Percentiles rank a stretch among this genome's conserved stretches.
These are phyloP conservation scores for Allantophomopsis lycopodina DNA, from an alignment of 2,329 filamentous ascomycete genomes.

Conservation along the genomic window DNA sequence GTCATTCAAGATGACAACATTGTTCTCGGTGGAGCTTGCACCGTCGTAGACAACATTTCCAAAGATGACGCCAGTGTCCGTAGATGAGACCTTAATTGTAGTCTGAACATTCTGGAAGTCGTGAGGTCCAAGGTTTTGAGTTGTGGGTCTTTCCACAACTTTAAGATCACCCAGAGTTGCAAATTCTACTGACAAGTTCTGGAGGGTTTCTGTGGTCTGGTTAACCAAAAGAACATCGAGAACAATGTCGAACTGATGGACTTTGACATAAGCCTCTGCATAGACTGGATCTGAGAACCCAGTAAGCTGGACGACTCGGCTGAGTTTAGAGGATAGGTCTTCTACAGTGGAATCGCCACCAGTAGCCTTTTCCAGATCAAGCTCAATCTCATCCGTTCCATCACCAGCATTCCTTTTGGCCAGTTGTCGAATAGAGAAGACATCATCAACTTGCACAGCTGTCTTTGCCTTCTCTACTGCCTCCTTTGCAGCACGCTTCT, in stretches of 20 bases:
- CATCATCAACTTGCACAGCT: constrained; percentile 90
- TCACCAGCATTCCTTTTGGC: constrained; percentile 81
- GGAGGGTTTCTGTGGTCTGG: constrained; percentile 89
- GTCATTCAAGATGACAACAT: constrained; percentile 96
- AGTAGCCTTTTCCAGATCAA: constrained; percentile 87
- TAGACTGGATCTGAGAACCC: constrained; percentile 98
- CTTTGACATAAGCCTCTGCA: constrained; percentile 97
- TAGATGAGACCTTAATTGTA: constrained; percentile 96
- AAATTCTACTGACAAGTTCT: constrained; percentile 95
- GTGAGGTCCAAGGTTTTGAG: constrained; percentile 87
- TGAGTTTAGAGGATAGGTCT: constrained; percentile 86
- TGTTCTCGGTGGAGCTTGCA: constrained; percentile 79
- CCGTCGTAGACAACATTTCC: constrained; percentile 98
- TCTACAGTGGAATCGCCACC: constrained; percentile 77
- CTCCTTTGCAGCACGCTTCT: constrained; percentile 92
- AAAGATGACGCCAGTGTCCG: constrained; percentile 96
- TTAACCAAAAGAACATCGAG: constrained; percentile 94
- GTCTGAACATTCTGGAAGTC: constrained; percentile 98
- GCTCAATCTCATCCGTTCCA: constrained; percentile 71
- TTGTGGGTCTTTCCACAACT: constrained; percentile 91
- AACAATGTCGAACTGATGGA: constrained; percentile 97
- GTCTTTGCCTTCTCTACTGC: constrained; percentile 86
- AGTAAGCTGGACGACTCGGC: constrained; percentile 89
- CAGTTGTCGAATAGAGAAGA: constrained; percentile 83
- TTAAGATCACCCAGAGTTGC: constrained; percentile 97